Conservation (phyloP, 805 yeast genomes). For the Cyberlindnera subsufficiens region DNA sequence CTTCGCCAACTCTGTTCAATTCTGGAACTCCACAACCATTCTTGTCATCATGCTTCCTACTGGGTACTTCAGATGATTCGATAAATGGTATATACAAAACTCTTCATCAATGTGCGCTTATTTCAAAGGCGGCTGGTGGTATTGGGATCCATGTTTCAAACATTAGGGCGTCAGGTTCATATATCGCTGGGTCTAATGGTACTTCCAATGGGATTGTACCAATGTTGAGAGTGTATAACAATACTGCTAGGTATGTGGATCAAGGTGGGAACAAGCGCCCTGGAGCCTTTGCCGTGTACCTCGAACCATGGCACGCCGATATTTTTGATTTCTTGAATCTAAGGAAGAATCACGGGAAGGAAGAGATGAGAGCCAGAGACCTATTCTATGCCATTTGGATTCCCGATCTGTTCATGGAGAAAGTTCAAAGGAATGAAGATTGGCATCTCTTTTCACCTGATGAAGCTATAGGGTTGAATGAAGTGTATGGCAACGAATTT, state of each 20-base stretch:
- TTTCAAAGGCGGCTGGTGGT: constrained; percentile 95
- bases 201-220: constrained; percentile 90
- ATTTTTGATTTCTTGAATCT: constrained; percentile 81
- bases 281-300: constrained; percentile 90
- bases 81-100: constrained; percentile 94
- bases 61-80: constrained; percentile 90
- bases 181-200: constrained; percentile 90
- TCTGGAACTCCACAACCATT: constrained; percentile 85
- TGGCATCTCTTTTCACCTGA: constrained; percentile 93
- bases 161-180: constrained; percentile 84
- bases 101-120: constrained; percentile 79
- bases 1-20: constrained; percentile 94
- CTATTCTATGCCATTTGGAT: constrained; percentile 92
- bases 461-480: constrained; percentile 82
- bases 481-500: constrained; percentile 82
- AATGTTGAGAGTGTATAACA: constrained; percentile 91
- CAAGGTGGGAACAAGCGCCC: constrained; percentile 99
- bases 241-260: constrained; percentile 95
- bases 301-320: constrained; percentile 98
- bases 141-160: constrained; percentile 87
- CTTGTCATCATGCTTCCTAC: constrained; percentile 86
- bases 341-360: constrained; percentile 93
- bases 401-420: constrained; percentile 89
- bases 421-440: constrained; percentile 69
- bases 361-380: constrained; percentile 90